Evolutionary conservation across 306 rosid species (phyloP), one percentile per base, ranked within the genome.

Genomic region (Fragaria vesca): DNA sequence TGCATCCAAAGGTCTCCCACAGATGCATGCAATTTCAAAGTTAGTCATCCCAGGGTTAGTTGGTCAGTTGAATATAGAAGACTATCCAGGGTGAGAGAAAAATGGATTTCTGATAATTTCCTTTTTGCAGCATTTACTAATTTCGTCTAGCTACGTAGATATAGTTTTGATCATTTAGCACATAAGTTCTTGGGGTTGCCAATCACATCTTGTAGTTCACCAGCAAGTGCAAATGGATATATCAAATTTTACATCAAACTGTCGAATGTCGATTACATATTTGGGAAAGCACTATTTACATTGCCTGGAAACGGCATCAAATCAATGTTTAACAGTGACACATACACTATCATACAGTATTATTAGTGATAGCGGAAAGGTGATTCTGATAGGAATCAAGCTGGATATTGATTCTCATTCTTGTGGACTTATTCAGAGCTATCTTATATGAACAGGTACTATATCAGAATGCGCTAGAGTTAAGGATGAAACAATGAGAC

Each of bases 31-130:
- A 72, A 85, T 94, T 81, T 91, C 97, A 51, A 74, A 77, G 66
- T 74, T 94, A 87, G 51, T 92, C 83, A 85, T 94, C 78, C 98
- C 97, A 12, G 92, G 93, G 69, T 81, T 94, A 79, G 76, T 88
- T 78, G 97, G 90, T 80, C 98, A 92, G 85, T 79, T 94, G 46
- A 81, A 85, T 74, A 75, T 66, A 36, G 86, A 85, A 79, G 68
- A 70, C 80, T 42, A 76, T 92, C 73, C 81, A 2, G 32, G 32
- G 32, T 30, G 32, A 30, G 34, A 32, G 34, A 32, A 32, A 32
- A 32, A 32, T 32, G 34, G 34, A 32, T 32, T 32, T 32, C 3
- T 32, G 34, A 32, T 2, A 0, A 32, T 32, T 32, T 32, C 34
- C 32, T 30, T 2, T 30, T 2, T 0, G 32, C 34, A 2, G 34